A percentile compares a stretch with the other conserved stretches of the same genome.
phyloP scores from a whole-genome alignment of 148 eudicot genomes.

The Drosera capensis region DNA sequence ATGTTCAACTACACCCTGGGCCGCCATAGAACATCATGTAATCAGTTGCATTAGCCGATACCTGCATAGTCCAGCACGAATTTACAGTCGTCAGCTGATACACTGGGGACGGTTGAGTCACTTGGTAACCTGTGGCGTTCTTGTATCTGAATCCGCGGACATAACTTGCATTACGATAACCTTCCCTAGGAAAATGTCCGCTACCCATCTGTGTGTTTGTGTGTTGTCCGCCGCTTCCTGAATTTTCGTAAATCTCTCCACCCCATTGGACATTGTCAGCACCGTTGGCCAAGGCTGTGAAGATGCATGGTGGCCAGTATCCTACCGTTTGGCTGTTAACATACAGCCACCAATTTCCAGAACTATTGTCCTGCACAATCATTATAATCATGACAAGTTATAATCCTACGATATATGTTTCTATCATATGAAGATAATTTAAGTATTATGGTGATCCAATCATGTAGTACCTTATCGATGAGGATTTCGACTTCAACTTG shows the following conservation, averaged over 20 bases:
- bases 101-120: neutral
- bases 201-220: constrained; percentile 4
- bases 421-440: neutral
- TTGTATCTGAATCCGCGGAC: neutral
- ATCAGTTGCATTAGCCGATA: neutral
- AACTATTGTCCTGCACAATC: constrained; percentile 1
- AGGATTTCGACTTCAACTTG: neutral
- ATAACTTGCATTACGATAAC: neutral
- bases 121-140: neutral
- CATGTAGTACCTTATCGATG: neutral
- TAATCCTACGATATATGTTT: neutral
- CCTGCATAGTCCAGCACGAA: neutral
- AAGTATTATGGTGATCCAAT: neutral
- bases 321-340: constrained; percentile 1
- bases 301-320: constrained; percentile 3
- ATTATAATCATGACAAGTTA: no score
- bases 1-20: neutral
- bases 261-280: constrained; percentile 5
- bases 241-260: constrained; percentile 1
- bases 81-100: neutral
- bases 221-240: neutral
- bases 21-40: neutral
- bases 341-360: constrained; percentile 7
- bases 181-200: no score
- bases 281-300: constrained; percentile 1